Base-by-base conservation (phyloP, 805 yeast species). In the Spathaspora sp. region DNA sequence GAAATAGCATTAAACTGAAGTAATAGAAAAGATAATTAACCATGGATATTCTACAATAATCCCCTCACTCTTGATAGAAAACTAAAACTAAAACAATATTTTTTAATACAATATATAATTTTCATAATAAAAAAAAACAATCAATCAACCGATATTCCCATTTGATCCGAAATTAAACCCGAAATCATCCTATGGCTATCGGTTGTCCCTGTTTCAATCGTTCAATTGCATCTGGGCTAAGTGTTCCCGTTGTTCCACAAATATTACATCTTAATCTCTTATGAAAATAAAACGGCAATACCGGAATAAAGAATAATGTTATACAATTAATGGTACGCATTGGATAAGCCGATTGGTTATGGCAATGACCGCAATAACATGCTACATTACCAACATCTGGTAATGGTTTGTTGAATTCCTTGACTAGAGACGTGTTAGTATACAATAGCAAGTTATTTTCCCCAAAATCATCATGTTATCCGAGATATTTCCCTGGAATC, bases 321-420 rank as follows among this genome's bases (percentile, higher is more conserved):
- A 83, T 71, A 60, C 81, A 78, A 57, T 81, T 80, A 55, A 75
- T 76, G 45, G 82, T 69, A 54, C 81, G 76, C 9, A 80, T 68
- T 0, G 85, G 81, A 49, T 67, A 63, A 3, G 81, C 87, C 26
- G 80, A 69, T 51, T 72, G 70, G 60, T 83, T 83, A 58, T 81
- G 85, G 56, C 88, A 83, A 53, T 79, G 75, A 17, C 83, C 82
- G 59, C 88, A 83, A 53, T 74, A 76, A 51, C 73, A 68, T 7
- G 61, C 48, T n/a, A 69, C 53, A 48, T 62, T 49, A 12, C 73
- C 73, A 3, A 69, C 58, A 31, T 65, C 71, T 12, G 54, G 49
- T 20, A 70, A 51, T 0, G 68, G 71, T 52, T 64, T 66, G 52
- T 69, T 69, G 55, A 66, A 65, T 32, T 68, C 73, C 55, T 65